These are phyloP conservation scores for Beauveria australis DNA, from an alignment of 2,329 filamentous ascomycete species.

Conservation along the genomic window DNA sequence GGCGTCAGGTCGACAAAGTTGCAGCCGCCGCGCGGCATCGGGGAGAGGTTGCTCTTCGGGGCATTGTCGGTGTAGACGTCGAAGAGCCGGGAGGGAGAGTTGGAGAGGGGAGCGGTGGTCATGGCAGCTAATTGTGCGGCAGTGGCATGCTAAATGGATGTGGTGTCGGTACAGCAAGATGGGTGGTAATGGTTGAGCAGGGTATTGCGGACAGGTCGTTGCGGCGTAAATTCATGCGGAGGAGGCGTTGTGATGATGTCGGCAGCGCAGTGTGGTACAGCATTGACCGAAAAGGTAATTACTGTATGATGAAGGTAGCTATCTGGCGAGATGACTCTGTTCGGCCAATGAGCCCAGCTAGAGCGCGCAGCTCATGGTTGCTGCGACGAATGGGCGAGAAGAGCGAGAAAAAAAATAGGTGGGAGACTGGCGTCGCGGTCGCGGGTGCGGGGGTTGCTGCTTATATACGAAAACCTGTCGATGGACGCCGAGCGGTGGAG, in stretches of 20 bases:
- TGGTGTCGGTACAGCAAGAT: not conserved
- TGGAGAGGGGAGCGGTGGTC: conserved; percentile 37
- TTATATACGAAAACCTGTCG: not conserved
- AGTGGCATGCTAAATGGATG: conserved; percentile 8
- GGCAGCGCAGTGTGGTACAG: not conserved
- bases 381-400: not conserved
- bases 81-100: conserved; percentile 40
- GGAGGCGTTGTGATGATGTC: not conserved
- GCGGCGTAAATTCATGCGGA: not conserved
- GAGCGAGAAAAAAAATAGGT: not conserved
- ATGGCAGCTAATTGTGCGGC: conserved; percentile 41
- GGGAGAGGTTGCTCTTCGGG: conserved; percentile 18
- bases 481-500: not conserved
- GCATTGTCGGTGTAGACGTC: conserved; percentile 45
- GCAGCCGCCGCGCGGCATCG: conserved; percentile 45
- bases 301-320: not conserved
- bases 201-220: not conserved
- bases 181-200: not conserved
- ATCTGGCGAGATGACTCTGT: not conserved
- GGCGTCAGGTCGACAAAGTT: conserved; percentile 49
- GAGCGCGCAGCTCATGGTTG: not conserved
- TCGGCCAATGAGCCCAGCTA: conserved; percentile 4
- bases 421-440: not conserved
- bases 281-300: not conserved
- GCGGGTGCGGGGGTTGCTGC: conserved; percentile 14